Percentiles rank a stretch among this genome's conserved stretches.
Conservation (phyloP, 805 yeast species). For the Saturnispora besseyi region DNA sequence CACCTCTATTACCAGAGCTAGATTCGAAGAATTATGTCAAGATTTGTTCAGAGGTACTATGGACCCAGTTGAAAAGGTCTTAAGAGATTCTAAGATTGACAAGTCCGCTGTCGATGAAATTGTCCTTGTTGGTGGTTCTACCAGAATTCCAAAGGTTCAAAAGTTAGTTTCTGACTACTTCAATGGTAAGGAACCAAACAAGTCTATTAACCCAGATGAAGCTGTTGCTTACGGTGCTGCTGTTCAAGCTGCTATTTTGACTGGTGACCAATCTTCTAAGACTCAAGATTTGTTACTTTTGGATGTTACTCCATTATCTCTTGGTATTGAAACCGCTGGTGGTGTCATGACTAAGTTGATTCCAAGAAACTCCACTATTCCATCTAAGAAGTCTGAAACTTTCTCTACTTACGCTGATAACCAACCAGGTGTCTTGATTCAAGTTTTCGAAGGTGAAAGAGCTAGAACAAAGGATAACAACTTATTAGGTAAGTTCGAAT, state of each 20-base stretch:
- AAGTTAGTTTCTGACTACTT: constrained; percentile 92
- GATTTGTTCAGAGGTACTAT: constrained; percentile 88
- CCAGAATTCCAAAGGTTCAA: constrained; percentile 96
- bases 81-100: constrained; percentile 83
- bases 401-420: constrained; percentile 80
- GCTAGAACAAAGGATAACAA: constrained; percentile 71
- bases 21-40: constrained; percentile 94
- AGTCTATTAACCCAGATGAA: constrained; percentile 96
- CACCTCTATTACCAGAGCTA: constrained; percentile 93
- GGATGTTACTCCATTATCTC: constrained; percentile 90
- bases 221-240: constrained; percentile 99
- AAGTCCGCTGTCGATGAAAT: constrained; percentile 87
- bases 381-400: constrained; percentile 62
- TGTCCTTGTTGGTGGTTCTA: constrained; percentile 95
- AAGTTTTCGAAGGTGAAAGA: constrained; percentile 77
- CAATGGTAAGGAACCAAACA: constrained; percentile 96
- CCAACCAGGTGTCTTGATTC: constrained; percentile 74
- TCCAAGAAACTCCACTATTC: constrained; percentile 70
- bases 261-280: constrained; percentile 94
- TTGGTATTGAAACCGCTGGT: constrained; percentile 80
- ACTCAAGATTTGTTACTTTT: constrained; percentile 89
- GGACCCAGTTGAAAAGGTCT: constrained; percentile 92
- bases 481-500: constrained; percentile 63
- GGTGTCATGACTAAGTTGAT: constrained; percentile 75
- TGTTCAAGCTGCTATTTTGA: constrained; percentile 92